Base-by-base conservation (phyloP, 73 alveolate genomes). In the Paraurostyla sp. region DNA sequence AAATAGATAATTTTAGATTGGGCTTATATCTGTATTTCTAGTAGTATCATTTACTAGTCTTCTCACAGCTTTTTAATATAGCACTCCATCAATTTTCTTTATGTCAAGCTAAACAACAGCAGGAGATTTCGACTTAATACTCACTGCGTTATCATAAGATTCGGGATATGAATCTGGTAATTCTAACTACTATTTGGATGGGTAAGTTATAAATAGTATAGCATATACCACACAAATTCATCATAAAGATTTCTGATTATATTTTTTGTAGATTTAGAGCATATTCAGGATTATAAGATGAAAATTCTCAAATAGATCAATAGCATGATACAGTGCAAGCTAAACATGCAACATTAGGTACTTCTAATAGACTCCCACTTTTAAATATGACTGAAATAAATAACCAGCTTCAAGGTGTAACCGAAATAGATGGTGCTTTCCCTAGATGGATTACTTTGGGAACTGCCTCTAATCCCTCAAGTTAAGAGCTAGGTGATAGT, bases 371-470 rank as follows among this genome's bases (percentile, higher is more conserved):
- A 13, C 54, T 65, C 18, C 82, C 82, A 3, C 36, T 65, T 7
- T 4, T 65, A 30, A 65, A 65, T 65, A 27, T 65, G 40, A 65
- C 82, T 40, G 82, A 56, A 18, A 38, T 65, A 11, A 65, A 65
- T 40, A 2, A 6, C 11, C 50, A 65, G 15, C 13, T 65, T 4
- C 4, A 65, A 35, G 46, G 41, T 65, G 18, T 65, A 1, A 65
- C 43, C 41, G 87, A 73, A 0, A 73, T 73, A 32, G 45, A 2
- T 0, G 87, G 87, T 2, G 73, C 71, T 1, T 73, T 20, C 49
- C 87, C 87, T 4, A 45, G 87, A 45, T 73, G 87, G 87, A 73
- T 73, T 2, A 57, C 65, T 15, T 25, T 73, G 1, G 87, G 71
- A 16, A 30, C 41, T 20, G 68, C 41, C 41, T 33, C 43, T 15